Evolutionary conservation across 1,139 yeast genomes (phyloP), one percentile per base, ranked within the genome.

Genomic region (Sugiyamaella sp.): DNA sequence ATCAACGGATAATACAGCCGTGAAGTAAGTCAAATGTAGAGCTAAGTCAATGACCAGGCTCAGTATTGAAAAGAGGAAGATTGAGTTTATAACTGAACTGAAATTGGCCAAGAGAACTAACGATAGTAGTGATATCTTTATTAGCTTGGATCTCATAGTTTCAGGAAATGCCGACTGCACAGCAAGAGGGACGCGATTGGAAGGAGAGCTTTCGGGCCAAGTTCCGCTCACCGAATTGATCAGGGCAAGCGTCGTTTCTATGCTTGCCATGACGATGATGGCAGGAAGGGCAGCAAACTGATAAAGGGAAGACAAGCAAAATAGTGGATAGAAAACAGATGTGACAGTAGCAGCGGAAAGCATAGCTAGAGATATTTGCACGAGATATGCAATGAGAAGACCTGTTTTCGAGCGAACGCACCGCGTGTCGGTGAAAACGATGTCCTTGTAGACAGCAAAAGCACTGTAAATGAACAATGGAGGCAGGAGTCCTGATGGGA

Each of bases 1-100:
- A 69, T 89, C 96, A 44, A 88, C 79, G 25, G 85, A 77, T 16
- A 87, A 70, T 0, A 86, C 80, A 0, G 90, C 84, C 0, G 83
- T 73, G 57, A 86, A 79, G 65, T 76, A 86, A 0, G 91, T 80
- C 49, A 81, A 64, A 60, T 85, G 89, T 46, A 88, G 69, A 2
- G 77, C 54, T 60, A 80, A 82, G 61, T 86, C 89, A 39, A 84
- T 67, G 1, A 80, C 37, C 25, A 86, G 63, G 0, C 84, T 77
- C 35, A 76, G 51, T 1, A 71, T 60, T 1, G 76, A 67, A 60
- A 78, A 77, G 12, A 71, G 56, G 14, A 46, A 39, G 10, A 29
- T 37, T 6, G 49, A 35, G 21, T 39, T 37, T 12, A 38, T 21
- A 3, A 25, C 14, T 2, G 5, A 8, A 16, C 27, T 16, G 20